Conservation (phyloP, 164 flowering plant genomes). For the Santalum album region DNA sequence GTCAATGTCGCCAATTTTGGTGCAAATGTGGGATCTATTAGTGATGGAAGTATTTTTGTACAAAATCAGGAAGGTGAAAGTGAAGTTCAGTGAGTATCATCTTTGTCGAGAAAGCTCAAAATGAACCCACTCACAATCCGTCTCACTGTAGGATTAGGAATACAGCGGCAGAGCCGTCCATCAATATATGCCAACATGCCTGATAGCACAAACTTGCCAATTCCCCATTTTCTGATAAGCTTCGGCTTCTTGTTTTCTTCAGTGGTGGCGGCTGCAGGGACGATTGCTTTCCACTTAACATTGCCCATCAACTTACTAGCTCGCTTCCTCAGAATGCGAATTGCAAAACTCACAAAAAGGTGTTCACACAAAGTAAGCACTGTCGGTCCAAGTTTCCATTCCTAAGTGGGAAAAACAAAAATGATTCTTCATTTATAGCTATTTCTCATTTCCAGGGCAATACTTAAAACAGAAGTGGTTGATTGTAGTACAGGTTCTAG, state of each 20-base stretch:
- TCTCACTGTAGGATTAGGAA: conserved; percentile 70
- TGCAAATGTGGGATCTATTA: no score
- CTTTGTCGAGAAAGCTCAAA: conserved; percentile 75
- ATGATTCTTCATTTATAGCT: neutral
- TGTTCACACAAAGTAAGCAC: conserved; percentile 79
- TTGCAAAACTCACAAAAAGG: conserved; percentile 75
- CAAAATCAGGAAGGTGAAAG: neutral
- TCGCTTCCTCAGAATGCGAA: conserved; percentile 63
- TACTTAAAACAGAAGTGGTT: no score
- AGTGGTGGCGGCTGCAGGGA: conserved; percentile 9
- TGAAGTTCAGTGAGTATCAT: conserved; percentile 17
- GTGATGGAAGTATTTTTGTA: no score
- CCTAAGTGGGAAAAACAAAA: conserved; percentile 28
- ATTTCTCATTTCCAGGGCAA: no score
- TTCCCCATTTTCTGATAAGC: conserved; percentile 48
- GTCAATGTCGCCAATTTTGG: no score
- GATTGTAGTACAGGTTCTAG: no score
- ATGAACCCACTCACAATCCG: conserved; percentile 88
- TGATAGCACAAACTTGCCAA: conserved; percentile 56
- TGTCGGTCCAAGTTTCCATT: conserved; percentile 86
- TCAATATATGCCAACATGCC: conserved; percentile 81
- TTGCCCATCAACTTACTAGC: conserved; percentile 26
- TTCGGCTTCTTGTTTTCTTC: conserved; percentile 16
- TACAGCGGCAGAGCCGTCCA: conserved; percentile 82
- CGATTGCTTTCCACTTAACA: conserved; percentile 31